Percentiles rank a stretch among this genome's conserved stretches.
phyloP scores from a whole-genome alignment of 805 yeast species.

The Torulaspora quercuum region DNA sequence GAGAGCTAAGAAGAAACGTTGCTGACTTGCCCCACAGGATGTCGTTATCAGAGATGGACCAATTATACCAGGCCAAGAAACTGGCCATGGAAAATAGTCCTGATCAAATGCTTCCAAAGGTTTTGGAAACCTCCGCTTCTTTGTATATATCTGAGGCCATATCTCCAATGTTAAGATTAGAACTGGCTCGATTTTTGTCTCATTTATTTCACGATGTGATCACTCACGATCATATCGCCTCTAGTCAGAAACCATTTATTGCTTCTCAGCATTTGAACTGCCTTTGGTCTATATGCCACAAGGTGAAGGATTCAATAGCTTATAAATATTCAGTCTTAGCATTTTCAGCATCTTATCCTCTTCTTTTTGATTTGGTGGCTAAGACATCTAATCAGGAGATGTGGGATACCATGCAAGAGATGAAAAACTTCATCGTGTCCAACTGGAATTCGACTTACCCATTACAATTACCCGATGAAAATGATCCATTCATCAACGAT shows the following conservation, averaged over 20 bases:
- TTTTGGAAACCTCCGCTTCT: constrained; percentile 32
- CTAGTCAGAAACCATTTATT: constrained; percentile 33
- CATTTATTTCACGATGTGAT: constrained; percentile 28
- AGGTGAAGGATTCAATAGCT: constrained; percentile 29
- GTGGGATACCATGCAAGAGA: constrained; percentile 55
- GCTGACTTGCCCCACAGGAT: constrained; percentile 5
- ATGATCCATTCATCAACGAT: constrained; percentile 37
- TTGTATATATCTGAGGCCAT: constrained; percentile 16
- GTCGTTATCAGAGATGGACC: constrained; percentile 24
- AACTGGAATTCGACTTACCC: constrained; percentile 61
- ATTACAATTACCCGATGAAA: constrained; percentile 35
- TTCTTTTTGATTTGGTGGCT: constrained; percentile 44
- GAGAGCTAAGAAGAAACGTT: constrained; percentile 1
- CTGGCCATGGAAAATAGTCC: constrained; percentile 35
- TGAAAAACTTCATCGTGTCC: constrained; percentile 58
- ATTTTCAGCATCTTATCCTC: constrained; percentile 45
- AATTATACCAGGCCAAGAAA: constrained; percentile 30
- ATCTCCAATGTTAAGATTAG: constrained; percentile 10
- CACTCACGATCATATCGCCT: constrained; percentile 21
- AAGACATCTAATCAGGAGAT: constrained; percentile 39
- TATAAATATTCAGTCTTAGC: constrained; percentile 42
- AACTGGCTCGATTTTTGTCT: constrained; percentile 25
- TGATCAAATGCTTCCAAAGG: constrained; percentile 32
- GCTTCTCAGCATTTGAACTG: constrained; percentile 29
- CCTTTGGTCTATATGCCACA: constrained; percentile 29